Evolutionary conservation across 208 protist genomes (phyloP), one percentile per base, ranked within the genome.

Genomic region (Leishmania martiniquensis): DNA sequence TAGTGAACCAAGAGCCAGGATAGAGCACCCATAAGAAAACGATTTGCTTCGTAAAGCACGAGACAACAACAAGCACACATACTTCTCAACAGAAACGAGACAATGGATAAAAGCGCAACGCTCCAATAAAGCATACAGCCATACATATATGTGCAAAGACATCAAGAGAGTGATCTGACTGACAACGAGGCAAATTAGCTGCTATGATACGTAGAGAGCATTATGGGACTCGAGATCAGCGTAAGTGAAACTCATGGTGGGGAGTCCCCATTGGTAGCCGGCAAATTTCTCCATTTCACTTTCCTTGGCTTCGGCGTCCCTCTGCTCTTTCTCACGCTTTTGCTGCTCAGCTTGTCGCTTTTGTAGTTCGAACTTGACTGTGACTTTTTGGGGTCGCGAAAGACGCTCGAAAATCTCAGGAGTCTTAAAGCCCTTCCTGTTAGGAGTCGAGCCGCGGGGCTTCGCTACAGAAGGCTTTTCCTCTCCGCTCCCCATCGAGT

Each of bases 191-290:
- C 6, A 20, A 44, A 0, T 2, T 20, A 22, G 20, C 2, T 20
- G 29, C n/a, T 42, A 78, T 37, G 60, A 76, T 45, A 63, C 52
- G 32, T 72, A 85, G 52, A 82, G 52, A 0, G 83, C 72, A 62
- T 93, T 95, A 37, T 95, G 91, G 15, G 81, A 76, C 55, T 83
- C 72, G 39, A 95, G 59, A 39, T 95, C 91, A 4, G 87, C 73
- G 62, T 90, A 81, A 0, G 72, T 93, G 52, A 90, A 86, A 7
- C 76, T 83, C n/a, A 75, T 78, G 1, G 83, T 78, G 4, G 83
- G 82, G 44, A 92, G 62, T 13, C 42, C 45, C 91, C 91, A 95
- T 4, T 76, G 77, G 63, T 84, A 88, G 20, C 44, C 2, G 15
- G 85, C 70, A 49, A 91, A 75, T 34, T 78, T 75, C 42, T 80